Percentiles rank a stretch among this genome's conserved stretches.
phyloP scores from a whole-genome alignment of 2,329 filamentous ascomycete species.

The Penicillium aurantiogriseum region DNA sequence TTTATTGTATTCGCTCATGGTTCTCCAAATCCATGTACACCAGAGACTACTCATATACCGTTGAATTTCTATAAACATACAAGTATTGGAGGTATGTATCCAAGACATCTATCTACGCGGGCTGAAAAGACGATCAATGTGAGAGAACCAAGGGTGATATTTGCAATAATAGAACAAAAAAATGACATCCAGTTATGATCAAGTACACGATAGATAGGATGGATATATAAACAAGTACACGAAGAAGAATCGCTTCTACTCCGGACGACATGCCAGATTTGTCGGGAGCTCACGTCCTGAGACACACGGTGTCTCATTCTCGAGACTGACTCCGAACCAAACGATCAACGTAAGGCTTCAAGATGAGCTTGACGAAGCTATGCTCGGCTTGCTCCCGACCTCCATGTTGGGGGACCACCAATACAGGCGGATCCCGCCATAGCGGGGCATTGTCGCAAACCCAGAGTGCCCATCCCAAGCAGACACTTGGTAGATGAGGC shows the following conservation, averaged over 20 bases:
- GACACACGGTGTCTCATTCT: not conserved
- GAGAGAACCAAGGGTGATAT: not conserved
- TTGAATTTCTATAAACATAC: no score
- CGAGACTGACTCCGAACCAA: not conserved
- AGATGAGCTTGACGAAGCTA: not conserved
- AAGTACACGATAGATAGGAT: constrained; percentile 1
- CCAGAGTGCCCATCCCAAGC: constrained; percentile 4
- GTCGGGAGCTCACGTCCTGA: not conserved
- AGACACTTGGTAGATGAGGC: constrained; percentile 2
- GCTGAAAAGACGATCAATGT: not conserved
- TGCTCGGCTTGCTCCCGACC: not conserved
- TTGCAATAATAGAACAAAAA: not conserved
- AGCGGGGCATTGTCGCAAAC: not conserved
- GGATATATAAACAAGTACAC: constrained; percentile 10
- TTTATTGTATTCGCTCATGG: not conserved
- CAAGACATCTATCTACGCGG: not conserved
- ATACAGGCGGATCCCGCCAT: not conserved
- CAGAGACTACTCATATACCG: no score
- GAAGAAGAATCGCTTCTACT: constrained; percentile 8
- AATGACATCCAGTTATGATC: constrained; percentile 5
- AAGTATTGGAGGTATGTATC: no score
- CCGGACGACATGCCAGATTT: not conserved
- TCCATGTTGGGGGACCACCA: not conserved
- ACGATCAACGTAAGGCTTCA: not conserved
- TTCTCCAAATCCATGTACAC: no score